A percentile compares a stretch with the other conserved stretches of the same genome.
phyloP scores from a whole-genome alignment of 2,329 filamentous ascomycete species.

The Aquanectria penicillioides region DNA sequence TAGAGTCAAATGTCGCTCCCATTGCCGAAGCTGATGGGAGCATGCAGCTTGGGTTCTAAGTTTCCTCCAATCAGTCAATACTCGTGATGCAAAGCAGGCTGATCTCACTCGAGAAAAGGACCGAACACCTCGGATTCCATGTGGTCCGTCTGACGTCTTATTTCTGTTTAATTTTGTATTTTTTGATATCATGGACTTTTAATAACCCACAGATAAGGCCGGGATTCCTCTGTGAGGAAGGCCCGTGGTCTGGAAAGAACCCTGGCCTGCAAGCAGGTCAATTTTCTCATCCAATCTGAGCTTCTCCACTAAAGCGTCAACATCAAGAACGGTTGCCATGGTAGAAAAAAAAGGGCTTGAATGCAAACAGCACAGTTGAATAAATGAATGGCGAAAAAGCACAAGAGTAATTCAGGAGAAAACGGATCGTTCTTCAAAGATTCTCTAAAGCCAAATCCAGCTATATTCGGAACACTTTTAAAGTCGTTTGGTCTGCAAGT shows the following conservation, averaged over 20 bases:
- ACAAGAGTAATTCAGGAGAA: too few species aligned
- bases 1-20: constrained; percentile 69
- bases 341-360: too few species aligned
- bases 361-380: too few species aligned
- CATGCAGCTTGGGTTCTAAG: neutral
- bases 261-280: constrained; percentile 18
- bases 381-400: too few species aligned
- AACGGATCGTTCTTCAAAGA: too few species aligned
- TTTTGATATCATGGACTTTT: neutral
- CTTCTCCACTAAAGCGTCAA: constrained; percentile 7
- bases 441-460: too few species aligned
- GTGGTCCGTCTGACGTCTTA: constrained; percentile 28
- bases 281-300: constrained; percentile 25
- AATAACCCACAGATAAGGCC: constrained; percentile 3
- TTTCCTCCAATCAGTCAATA: too few species aligned
- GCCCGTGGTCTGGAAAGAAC: constrained; percentile 12
- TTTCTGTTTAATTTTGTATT: neutral
- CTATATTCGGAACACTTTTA: too few species aligned
- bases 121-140: constrained; percentile 25
- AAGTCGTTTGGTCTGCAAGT: too few species aligned
- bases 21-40: constrained; percentile 46
- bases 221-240: constrained; percentile 11
- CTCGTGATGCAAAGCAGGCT: too few species aligned
- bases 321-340: neutral
- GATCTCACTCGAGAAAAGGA: constrained; percentile 27